phyloP scores from a whole-genome alignment of 441 rosid genomes.

The Pelargonium australe region DNA sequence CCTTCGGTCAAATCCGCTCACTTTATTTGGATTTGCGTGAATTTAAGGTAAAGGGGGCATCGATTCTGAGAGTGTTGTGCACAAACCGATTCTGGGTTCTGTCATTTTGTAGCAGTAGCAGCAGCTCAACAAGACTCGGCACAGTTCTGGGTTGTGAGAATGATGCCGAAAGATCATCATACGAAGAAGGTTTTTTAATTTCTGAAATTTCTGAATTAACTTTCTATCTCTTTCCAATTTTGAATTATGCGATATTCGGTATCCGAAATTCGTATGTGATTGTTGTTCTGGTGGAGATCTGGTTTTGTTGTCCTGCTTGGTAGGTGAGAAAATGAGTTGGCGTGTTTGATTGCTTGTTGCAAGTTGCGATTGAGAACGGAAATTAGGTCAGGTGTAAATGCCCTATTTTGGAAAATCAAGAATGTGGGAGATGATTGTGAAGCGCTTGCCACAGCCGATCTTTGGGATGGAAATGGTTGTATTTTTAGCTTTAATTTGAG shows the following conservation, averaged over 20 bases:
- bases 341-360: not conserved
- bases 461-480: not conserved
- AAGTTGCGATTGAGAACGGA: not conserved
- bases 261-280: not conserved
- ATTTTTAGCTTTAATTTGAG: not conserved
- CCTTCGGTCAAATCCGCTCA: not conserved
- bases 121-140: not conserved
- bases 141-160: slow-evolving; percentile 16
- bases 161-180: slow-evolving; percentile 52
- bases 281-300: not conserved
- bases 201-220: too few species aligned
- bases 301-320: not conserved
- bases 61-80: too few species aligned
- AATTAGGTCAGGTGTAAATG: not conserved
- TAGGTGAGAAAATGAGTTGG: not conserved
- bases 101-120: not conserved
- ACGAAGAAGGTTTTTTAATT: slow-evolving; percentile 42
- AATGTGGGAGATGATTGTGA: not conserved
- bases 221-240: not conserved
- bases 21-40: not conserved
- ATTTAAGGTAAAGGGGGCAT: not conserved
- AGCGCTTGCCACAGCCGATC: not conserved
- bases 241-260: not conserved
- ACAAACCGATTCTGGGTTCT: not conserved
- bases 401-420: not conserved